Conservation (phyloP, 2,329 filamentous ascomycete genomes). For the Hymenoscyphus scutula region DNA sequence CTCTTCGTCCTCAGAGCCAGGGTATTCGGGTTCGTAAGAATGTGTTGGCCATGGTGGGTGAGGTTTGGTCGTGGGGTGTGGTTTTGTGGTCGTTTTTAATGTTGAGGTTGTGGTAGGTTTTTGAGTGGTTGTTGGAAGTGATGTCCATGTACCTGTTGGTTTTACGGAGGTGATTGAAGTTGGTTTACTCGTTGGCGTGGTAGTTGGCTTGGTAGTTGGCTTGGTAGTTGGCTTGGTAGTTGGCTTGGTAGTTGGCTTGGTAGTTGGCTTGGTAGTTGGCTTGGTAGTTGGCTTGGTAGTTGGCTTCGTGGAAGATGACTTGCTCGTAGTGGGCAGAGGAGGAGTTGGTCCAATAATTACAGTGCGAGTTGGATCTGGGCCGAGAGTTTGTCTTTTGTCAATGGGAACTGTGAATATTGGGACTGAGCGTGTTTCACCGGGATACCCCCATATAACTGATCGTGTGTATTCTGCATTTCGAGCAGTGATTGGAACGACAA, state of each 20-base stretch:
- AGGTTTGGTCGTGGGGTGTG: background rate
- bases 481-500: constrained; percentile 8
- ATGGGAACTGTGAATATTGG: constrained; percentile 8
- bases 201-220: background rate
- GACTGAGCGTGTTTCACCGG: background rate
- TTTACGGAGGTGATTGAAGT: background rate
- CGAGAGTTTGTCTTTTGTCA: constrained; percentile 11
- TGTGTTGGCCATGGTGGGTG: background rate
- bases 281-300: background rate
- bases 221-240: no score
- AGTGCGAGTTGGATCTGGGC: constrained; percentile 6
- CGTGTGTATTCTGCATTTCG: constrained; percentile 5
- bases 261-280: background rate
- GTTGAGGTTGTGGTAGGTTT: background rate
- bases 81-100: background rate
- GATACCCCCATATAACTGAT: constrained; percentile 1
- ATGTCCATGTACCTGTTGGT: background rate
- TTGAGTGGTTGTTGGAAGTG: background rate
- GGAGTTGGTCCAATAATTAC: constrained; percentile 1
- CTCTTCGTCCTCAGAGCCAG: background rate
- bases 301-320: background rate
- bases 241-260: background rate
- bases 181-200: background rate
- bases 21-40: no score
- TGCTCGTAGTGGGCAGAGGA: background rate